phyloP scores from a whole-genome alignment of 2,329 filamentous ascomycete species.

The Cladobotryum mycophilum region DNA sequence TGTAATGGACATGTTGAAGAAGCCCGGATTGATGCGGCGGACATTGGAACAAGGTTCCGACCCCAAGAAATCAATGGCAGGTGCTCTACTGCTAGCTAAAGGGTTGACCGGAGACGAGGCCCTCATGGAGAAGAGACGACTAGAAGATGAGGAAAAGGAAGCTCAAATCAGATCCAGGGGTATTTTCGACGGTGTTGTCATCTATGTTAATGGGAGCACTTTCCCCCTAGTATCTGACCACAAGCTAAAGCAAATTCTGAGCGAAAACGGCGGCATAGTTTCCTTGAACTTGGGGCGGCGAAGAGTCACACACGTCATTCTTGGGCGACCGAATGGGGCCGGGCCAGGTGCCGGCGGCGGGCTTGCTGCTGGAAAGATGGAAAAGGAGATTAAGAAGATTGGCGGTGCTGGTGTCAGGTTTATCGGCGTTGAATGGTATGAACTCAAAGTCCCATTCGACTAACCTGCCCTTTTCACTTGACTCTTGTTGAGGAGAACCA shows the following conservation, averaged over 20 bases:
- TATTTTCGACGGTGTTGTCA: slow-evolving; percentile 64
- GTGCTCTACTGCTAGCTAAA: neutral
- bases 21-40: slow-evolving; percentile 27
- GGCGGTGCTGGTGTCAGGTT: slow-evolving; percentile 69
- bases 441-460: slow-evolving; percentile 10
- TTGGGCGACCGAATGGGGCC: slow-evolving; percentile 53
- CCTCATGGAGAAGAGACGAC: slow-evolving; percentile 25
- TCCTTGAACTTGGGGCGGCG: slow-evolving; percentile 65
- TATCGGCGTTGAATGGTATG: slow-evolving; percentile 73
- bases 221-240: slow-evolving; percentile 78
- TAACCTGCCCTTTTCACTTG: slow-evolving; percentile 5
- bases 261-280: slow-evolving; percentile 64
- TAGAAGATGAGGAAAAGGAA: slow-evolving; percentile 46
- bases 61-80: neutral
- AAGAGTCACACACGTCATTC: slow-evolving; percentile 78
- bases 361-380: slow-evolving; percentile 69
- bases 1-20: slow-evolving; percentile 49
- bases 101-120: slow-evolving; percentile 14
- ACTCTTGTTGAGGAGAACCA: neutral
- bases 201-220: slow-evolving; percentile 87
- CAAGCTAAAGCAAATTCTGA: slow-evolving; percentile 72
- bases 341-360: slow-evolving; percentile 61
- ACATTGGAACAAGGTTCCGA: slow-evolving; percentile 4
- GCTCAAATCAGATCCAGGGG: slow-evolving; percentile 22
- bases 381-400: slow-evolving; percentile 66